Conservation (phyloP, 164 flowering plant genomes). For the Cinnamomum micranthum region DNA sequence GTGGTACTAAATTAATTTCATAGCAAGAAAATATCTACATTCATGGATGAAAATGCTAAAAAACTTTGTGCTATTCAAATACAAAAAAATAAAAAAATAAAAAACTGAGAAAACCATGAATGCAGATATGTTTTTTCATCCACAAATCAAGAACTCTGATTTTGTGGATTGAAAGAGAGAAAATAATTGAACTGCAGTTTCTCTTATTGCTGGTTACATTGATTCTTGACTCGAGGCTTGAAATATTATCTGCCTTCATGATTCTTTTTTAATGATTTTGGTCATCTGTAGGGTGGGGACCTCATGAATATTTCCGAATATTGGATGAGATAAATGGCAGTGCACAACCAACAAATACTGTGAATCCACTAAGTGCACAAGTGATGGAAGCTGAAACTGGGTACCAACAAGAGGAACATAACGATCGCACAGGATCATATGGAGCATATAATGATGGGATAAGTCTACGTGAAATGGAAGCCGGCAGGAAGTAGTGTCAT, state of each 20-base stretch:
- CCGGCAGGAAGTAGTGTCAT: conserved; percentile 22
- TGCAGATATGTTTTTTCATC: too few species aligned
- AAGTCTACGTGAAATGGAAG: conserved; percentile 28
- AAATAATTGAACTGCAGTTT: neutral
- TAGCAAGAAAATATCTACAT: too few species aligned
- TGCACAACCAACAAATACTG: conserved; percentile 19
- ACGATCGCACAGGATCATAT: conserved; percentile 8
- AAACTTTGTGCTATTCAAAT: too few species aligned
- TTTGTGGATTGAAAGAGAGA: too few species aligned
- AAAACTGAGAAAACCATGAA: too few species aligned
- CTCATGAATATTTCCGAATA: conserved; percentile 38
- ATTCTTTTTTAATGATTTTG: neutral
- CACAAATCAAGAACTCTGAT: too few species aligned
- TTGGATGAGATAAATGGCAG: conserved; percentile 36
- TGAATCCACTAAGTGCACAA: conserved; percentile 17
- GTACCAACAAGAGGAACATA: conserved; percentile 21
- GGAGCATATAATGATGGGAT: conserved; percentile 11
- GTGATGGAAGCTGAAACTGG: conserved; percentile 36
- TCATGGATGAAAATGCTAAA: too few species aligned
- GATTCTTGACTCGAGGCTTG: too few species aligned
- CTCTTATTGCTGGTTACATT: too few species aligned
- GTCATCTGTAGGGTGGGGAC: conserved; percentile 24
- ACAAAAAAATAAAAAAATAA: too few species aligned
- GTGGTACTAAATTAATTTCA: too few species aligned
- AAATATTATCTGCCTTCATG: too few species aligned